Conservation (phyloP, 768 basidiomycete species). For the Mycena leptocephala region DNA sequence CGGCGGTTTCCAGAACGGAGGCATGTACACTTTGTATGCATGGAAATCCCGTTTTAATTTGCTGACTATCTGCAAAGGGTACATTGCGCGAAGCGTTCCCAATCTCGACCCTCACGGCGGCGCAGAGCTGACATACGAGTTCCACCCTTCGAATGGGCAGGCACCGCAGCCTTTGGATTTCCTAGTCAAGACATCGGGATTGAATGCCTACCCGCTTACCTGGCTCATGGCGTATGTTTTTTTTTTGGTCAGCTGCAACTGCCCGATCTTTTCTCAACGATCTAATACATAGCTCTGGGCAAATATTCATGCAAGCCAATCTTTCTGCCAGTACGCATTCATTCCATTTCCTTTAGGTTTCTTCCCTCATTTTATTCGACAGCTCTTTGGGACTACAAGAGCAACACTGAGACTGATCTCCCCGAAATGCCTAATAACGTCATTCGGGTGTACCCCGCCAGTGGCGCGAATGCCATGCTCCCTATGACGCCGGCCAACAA, state of each 20-base stretch:
- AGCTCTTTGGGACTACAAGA: conserved; percentile 68
- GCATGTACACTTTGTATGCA: no score
- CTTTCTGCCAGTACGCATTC: conserved; percentile 80
- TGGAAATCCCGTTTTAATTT: no score
- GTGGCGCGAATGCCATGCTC: conserved; percentile 88
- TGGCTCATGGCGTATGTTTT: conserved; percentile 72
- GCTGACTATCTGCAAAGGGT: no score
- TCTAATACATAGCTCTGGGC: conserved; percentile 73
- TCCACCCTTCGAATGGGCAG: conserved; percentile 78
- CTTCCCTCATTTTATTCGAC: conserved; percentile 29
- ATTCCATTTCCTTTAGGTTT: neutral
- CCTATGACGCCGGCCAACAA: conserved; percentile 93
- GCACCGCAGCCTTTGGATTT: conserved; percentile 73
- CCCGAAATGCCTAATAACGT: conserved; percentile 84
- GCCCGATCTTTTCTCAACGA: neutral
- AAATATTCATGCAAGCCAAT: conserved; percentile 89
- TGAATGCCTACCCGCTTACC: conserved; percentile 84
- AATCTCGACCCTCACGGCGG: conserved; percentile 77
- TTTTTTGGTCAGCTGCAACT: neutral
- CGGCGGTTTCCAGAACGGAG: conserved; percentile 84
- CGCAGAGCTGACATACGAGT: conserved; percentile 88
- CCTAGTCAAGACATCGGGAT: conserved; percentile 79
- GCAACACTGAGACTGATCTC: conserved; percentile 73
- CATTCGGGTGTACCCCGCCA: conserved; percentile 59
- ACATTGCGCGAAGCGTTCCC: conserved; percentile 83